Conservation (phyloP, 805 yeast species). For the Candida orba region DNA sequence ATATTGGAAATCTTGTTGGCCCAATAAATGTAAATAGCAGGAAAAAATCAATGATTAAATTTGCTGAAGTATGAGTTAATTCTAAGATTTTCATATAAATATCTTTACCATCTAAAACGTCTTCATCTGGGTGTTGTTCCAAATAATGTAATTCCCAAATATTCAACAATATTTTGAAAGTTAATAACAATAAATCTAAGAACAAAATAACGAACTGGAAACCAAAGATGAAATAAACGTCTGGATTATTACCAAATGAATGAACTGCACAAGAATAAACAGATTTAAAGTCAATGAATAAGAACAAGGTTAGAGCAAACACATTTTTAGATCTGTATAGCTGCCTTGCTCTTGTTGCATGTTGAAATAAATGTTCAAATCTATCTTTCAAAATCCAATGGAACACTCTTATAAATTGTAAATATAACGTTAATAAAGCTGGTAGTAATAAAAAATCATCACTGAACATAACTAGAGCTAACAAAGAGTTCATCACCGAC, state of each 20-base stretch:
- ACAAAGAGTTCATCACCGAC: slow-evolving; percentile 54
- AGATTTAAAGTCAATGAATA: slow-evolving; percentile 43
- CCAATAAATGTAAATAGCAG: slow-evolving; percentile 39
- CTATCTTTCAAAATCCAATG: slow-evolving; percentile 63
- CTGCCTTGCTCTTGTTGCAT: slow-evolving; percentile 26
- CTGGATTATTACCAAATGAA: slow-evolving; percentile 34
- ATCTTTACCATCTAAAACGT: slow-evolving; percentile 66
- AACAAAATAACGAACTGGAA: slow-evolving; percentile 66
- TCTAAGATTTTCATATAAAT: slow-evolving; percentile 52
- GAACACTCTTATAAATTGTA: slow-evolving; percentile 55
- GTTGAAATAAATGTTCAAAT: slow-evolving; percentile 41
- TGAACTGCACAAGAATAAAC: slow-evolving; percentile 48
- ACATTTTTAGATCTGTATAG: slow-evolving; percentile 34
- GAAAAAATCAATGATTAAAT: slow-evolving; percentile 38
- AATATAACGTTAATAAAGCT: slow-evolving; percentile 28
- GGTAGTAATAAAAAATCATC: slow-evolving; percentile 41
- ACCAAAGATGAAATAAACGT: slow-evolving; percentile 59
- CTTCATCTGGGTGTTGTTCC: slow-evolving; percentile 43
- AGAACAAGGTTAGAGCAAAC: slow-evolving; percentile 37
- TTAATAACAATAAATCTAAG: slow-evolving; percentile 41
- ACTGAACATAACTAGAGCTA: slow-evolving; percentile 48
- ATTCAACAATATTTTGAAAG: slow-evolving; percentile 43
- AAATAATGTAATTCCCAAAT: slow-evolving; percentile 50
- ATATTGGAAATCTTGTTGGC: slow-evolving; percentile 38
- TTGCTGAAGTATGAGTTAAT: slow-evolving; percentile 40